phyloP scores from a whole-genome alignment of 768 basidiomycete genomes.

The Rhodotorula paludigena region DNA sequence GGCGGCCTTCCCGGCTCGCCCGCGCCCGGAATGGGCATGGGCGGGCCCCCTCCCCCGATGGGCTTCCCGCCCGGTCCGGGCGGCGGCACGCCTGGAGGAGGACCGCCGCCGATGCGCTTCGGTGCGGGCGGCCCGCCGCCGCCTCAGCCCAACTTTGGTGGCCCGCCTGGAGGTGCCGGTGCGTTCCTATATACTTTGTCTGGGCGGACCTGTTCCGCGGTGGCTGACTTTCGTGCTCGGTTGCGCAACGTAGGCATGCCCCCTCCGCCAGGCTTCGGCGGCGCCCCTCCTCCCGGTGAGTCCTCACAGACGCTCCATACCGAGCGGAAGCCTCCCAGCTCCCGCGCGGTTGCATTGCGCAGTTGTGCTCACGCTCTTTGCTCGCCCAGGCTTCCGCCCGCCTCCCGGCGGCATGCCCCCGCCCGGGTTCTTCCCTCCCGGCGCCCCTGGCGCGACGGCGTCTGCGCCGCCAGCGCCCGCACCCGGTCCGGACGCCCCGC shows the following conservation, averaged over 20 bases:
- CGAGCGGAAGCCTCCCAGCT: no score
- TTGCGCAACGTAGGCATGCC: constrained; percentile 2
- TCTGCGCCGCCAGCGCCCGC: background rate
- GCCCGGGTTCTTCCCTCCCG: constrained; percentile 14
- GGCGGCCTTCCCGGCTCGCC: background rate
- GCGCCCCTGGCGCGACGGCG: background rate
- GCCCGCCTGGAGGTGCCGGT: background rate
- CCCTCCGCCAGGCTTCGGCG: background rate
- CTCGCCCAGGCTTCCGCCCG: constrained; percentile 18
- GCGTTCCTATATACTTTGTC: background rate
- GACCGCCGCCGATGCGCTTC: constrained; percentile 1
- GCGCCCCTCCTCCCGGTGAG: background rate
- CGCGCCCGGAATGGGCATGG: constrained; percentile 1
- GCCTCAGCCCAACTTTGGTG: background rate
- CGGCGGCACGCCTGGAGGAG: no score
- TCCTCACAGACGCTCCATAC: background rate
- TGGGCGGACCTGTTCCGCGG: background rate
- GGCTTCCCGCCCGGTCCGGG: constrained; percentile 1
- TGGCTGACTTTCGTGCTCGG: background rate
- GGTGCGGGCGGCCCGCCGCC: background rate
- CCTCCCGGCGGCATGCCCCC: constrained; percentile 26
- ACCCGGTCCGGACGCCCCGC: background rate
- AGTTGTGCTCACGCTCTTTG: background rate
- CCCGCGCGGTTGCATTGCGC: background rate
- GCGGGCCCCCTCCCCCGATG: background rate